Percentiles rank a stretch among this genome's conserved stretches.
These are phyloP conservation scores for Phytophthora hibernalis DNA, from an alignment of 352 stramenopile species.

Conservation along the genomic window DNA sequence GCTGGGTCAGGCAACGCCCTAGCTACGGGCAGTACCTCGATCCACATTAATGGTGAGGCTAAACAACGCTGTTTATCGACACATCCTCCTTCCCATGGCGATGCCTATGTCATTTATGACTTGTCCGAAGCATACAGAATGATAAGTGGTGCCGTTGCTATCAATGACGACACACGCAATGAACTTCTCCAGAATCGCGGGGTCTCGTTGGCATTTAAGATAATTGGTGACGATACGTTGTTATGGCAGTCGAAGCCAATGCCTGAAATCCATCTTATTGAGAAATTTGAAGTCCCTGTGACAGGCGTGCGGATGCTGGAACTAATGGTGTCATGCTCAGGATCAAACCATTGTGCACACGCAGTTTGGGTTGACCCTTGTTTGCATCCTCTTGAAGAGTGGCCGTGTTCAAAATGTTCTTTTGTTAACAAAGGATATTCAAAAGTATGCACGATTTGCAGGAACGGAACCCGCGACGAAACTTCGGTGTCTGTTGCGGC, in stretches of 20 bases:
- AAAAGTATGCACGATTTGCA: slow-evolving; percentile 63
- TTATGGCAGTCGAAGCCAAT: slow-evolving; percentile 84
- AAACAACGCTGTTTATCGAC: slow-evolving; percentile 84
- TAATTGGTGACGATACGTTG: slow-evolving; percentile 70
- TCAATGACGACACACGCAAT: slow-evolving; percentile 78
- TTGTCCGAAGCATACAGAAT: slow-evolving; percentile 64
- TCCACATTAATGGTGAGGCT: slow-evolving; percentile 66
- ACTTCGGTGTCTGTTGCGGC: background rate
- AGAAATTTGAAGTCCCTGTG: slow-evolving; percentile 73
- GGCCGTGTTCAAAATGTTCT: slow-evolving; percentile 69
- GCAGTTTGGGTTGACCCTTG: slow-evolving; percentile 85
- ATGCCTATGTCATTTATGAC: slow-evolving; percentile 87
- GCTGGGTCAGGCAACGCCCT: slow-evolving; percentile 19
- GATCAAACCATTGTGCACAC: slow-evolving; percentile 83
- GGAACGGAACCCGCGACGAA: slow-evolving; percentile 33
- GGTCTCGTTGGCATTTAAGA: slow-evolving; percentile 68
- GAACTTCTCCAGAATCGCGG: slow-evolving; percentile 66
- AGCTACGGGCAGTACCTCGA: slow-evolving; percentile 38
- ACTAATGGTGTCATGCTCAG: slow-evolving; percentile 68
- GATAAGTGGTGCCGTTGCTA: slow-evolving; percentile 63
- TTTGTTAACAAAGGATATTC: slow-evolving; percentile 72
- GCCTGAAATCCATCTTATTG: slow-evolving; percentile 40
- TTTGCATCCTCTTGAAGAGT: slow-evolving; percentile 73
- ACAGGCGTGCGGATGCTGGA: slow-evolving; percentile 78
- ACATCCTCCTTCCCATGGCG: slow-evolving; percentile 72